A percentile compares a stretch with the other conserved stretches of the same genome.
phyloP scores from a whole-genome alignment of 2,329 filamentous ascomycete genomes.

The Xylariaceae sp. region DNA sequence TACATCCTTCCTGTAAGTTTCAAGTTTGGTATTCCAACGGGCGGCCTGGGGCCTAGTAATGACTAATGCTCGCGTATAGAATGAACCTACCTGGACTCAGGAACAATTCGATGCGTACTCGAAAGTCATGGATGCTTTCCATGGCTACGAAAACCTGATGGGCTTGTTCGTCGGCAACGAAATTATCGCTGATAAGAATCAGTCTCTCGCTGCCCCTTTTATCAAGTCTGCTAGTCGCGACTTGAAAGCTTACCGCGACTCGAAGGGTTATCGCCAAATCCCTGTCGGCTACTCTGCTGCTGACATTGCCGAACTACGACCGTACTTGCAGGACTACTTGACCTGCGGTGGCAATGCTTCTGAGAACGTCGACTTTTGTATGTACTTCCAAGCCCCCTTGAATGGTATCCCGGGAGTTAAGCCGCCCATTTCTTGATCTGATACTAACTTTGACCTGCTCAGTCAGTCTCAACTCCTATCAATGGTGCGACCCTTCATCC shows the following conservation, averaged over 20 bases:
- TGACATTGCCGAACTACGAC: constrained; percentile 65
- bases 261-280: constrained; percentile 71
- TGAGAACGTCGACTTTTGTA: constrained; percentile 70
- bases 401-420: background rate
- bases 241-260: constrained; percentile 73
- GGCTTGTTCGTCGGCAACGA: constrained; percentile 89
- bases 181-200: constrained; percentile 60
- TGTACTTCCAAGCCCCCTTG: background rate
- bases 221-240: constrained; percentile 78
- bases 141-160: constrained; percentile 70
- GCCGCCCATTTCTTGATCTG: background rate
- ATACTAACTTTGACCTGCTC: background rate
- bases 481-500: constrained; percentile 61
- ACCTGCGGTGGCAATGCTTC: constrained; percentile 66
- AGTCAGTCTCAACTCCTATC: constrained; percentile 74
- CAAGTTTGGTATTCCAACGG: background rate
- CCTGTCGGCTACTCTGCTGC: constrained; percentile 84
- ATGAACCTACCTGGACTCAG: constrained; percentile 63
- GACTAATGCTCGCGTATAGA: constrained; percentile 34
- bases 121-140: constrained; percentile 71
- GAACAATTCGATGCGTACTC: constrained; percentile 63
- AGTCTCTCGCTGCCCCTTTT: constrained; percentile 66
- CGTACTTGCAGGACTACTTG: constrained; percentile 63
- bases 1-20: constrained; percentile 57
- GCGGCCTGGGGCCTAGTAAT: background rate